Base-by-base conservation (phyloP, 2,329 filamentous ascomycete species). In the Colletotrichum australisinense region DNA sequence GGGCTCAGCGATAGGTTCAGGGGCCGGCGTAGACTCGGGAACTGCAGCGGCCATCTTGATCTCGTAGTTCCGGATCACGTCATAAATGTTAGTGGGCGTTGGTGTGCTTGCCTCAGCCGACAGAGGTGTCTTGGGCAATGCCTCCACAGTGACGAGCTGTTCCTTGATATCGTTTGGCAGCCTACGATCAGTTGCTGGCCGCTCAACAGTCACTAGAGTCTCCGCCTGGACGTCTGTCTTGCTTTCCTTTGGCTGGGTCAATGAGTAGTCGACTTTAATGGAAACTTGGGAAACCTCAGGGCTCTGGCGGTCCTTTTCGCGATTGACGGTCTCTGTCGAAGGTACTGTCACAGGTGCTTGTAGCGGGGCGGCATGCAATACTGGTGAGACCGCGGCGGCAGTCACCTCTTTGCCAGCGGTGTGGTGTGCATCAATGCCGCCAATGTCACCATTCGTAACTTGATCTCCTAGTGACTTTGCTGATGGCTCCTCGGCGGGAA, bases 41-140 rank as follows among this genome's bases (percentile, higher is more conserved):
- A 58, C 16, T 2, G 64, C 65, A 28, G 72, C 69, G 4, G 74
- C 62, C 42, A 74, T 46, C 65, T 75, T 75, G 22, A 74, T 57
- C 60, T 75, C 74, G 32, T 75, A 75, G 16, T 68, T 65, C 14
- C 72, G 68, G 49, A 75, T 74, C 14, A 74, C 72, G 24, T 75
- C 72, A 53, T 73, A 74, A 9, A 72, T 74, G 19, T 74, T 73
- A 12, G 71, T 73, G 16, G 71, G 71, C 19, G 71, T 73, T 1
- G 60, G 71, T 9, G 67, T 71, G 28, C 56, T 68, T 28, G 62
- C 46, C n/a, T 32, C 67, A 52, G 63, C n/a, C 12, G 67, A 46
- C 9, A 63, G 32, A 14, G 46, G 42, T 14, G 55, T 49, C 35
- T 52, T 56, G 3, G 71, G 67, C 24, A 28, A 28, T 16, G 35